Base-by-base conservation (phyloP, 2,329 filamentous ascomycete genomes). In the Thielaviopsis punctulata region DNA sequence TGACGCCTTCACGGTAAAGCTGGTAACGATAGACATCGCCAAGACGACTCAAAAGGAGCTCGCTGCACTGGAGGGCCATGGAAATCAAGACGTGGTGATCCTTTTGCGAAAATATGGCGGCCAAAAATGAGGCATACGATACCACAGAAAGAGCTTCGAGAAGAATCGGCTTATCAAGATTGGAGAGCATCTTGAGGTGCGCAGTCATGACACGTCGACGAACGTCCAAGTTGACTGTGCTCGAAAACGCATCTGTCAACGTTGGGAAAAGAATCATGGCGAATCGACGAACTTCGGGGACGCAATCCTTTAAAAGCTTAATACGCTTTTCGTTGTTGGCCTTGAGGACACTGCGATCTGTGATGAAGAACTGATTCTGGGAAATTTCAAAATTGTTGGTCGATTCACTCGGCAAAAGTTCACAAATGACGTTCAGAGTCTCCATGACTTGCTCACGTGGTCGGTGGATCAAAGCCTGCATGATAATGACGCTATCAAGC, bases 181-280 rank as follows among this genome's bases (percentile, higher is more conserved):
- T 95, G 12, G 88, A 95, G 9, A 98, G 75, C 87, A 98, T 96
- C 69, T 96, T 96, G 45, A 96, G 70, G 62, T 98, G 92, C n/a
- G 90, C 92, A 19, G 80, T 86, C 30, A 98, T 73, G 2, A 98
- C 92, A 67, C 95, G 95, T 63, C 96, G 87, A 21, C 93, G 84
- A 41, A 98, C 92, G 53, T 80, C 87, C 15, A 96, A 69, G 62
- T 98, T 98, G 57, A 98, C 90, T 0, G 92, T 98, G 65, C 92
- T 96, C 10, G 92, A 95, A 62, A 94, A 98, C 0, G 89, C 90
- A 64, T 98, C 89, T 25, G 92, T 96, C 56, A 98, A 70, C 2
- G 92, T 98, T 0, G 92, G 92, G 57, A 98, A 84, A 10, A 98
- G 73, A 55, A 98, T 92, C 58, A 94, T 77, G 1, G 89, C 86